Evolutionary conservation across 306 rosid genomes (phyloP).

Genomic region (Herpetospermum pedunculosum): DNA sequence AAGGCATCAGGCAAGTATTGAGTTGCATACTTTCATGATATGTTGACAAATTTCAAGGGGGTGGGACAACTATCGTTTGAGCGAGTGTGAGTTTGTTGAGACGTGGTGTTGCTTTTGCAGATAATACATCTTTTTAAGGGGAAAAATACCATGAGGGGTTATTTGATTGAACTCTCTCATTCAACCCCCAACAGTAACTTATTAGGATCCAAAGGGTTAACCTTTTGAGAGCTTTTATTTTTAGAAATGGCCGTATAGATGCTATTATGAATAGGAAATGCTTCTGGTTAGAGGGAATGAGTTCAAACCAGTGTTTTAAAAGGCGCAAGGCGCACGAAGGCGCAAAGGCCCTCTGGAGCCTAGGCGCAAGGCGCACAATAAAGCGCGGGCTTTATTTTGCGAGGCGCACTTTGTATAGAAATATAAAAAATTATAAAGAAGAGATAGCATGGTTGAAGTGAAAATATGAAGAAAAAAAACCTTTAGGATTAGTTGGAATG

Average conservation of each 20-base stretch:
- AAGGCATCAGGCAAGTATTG: background rate
- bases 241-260: background rate
- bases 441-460: too few relatives aligned
- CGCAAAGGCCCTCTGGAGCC: too few relatives aligned
- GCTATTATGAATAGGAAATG: background rate
- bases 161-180: background rate
- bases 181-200: background rate
- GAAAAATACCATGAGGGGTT: background rate
- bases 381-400: too few relatives aligned
- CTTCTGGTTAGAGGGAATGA: too few relatives aligned
- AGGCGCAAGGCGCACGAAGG: too few relatives aligned
- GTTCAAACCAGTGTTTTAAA: too few relatives aligned
- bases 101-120: background rate
- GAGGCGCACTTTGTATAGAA: too few relatives aligned
- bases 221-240: background rate
- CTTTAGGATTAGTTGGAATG: too few relatives aligned
- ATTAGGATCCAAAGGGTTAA: background rate
- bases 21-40: background rate
- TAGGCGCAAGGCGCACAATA: too few relatives aligned
- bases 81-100: background rate
- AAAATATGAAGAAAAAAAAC: too few relatives aligned
- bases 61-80: background rate
- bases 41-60: background rate
- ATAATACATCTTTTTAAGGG: background rate
- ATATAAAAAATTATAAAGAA: too few relatives aligned